Conservation (phyloP, 441 rosid genomes). For the Hypseocharis bilobata region DNA sequence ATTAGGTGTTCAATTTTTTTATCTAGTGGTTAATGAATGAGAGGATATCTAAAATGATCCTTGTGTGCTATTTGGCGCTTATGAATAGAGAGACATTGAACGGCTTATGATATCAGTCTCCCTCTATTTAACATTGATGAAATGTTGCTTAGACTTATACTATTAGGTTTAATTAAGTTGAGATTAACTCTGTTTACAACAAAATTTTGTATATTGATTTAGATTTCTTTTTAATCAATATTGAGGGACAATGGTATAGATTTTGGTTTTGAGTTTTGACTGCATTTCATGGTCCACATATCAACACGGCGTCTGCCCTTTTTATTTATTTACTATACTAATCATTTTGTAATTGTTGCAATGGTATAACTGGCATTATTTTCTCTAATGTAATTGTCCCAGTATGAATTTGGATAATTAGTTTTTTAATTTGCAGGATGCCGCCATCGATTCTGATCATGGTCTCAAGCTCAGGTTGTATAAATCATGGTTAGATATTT, state of each 20-base stretch:
- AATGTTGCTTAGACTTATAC: background rate
- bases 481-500: slow-evolving; percentile 65
- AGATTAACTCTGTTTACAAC: background rate
- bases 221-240: background rate
- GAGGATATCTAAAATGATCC: background rate
- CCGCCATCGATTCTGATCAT: slow-evolving; percentile 23
- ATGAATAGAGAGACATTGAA: background rate
- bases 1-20: too few species aligned
- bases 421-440: slow-evolving; percentile 34
- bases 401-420: too few species aligned
- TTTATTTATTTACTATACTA: background rate
- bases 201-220: too few species aligned
- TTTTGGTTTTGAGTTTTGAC: background rate
- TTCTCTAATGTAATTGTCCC: background rate
- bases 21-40: background rate
- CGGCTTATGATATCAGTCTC: background rate
- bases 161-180: background rate
- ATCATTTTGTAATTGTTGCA: background rate
- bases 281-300: background rate
- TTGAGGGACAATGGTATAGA: background rate
- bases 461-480: slow-evolving; percentile 63
- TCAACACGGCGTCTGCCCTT: background rate
- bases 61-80: background rate
- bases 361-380: background rate
- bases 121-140: background rate